Evolutionary conservation across 225 moss, liverwort and hornwort species (phyloP).

Genomic region (Neckera pumila): DNA sequence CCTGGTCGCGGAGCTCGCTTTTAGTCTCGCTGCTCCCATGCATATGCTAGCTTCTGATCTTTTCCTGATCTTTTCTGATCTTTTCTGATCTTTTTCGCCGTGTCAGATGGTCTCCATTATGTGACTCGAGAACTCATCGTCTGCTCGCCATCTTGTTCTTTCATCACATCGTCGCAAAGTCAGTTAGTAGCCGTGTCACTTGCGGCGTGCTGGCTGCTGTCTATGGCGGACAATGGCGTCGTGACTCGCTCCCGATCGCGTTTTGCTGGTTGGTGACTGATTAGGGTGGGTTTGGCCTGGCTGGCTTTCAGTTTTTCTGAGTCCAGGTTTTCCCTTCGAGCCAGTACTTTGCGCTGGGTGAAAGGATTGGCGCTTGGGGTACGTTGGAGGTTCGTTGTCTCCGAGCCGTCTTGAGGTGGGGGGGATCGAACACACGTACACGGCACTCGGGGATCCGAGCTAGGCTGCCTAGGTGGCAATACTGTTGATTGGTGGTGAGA

Average conservation of each 20-base stretch:
- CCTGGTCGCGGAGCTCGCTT: background rate
- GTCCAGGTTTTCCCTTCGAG: no score
- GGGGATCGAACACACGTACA: no score
- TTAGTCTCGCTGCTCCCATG: no score
- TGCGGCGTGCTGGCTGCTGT: background rate
- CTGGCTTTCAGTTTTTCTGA: background rate
- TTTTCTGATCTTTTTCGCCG: background rate
- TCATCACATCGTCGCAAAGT: background rate
- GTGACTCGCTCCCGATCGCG: background rate
- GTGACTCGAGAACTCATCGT: background rate
- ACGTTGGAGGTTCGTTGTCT: background rate
- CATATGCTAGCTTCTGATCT: no score
- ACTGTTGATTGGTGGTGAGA: background rate
- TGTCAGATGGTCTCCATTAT: background rate
- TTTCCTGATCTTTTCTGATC: background rate
- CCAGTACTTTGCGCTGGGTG: accelerated
- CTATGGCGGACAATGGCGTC: background rate
- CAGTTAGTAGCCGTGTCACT: background rate
- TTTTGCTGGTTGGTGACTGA: background rate
- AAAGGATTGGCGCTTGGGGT: background rate
- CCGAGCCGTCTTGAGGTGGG: background rate
- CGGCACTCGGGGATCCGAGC: background rate
- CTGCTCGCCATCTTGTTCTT: background rate
- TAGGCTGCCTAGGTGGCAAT: background rate
- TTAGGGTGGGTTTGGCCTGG: no score